Conservation (phyloP, 2,329 filamentous ascomycete genomes). For the Colletotrichum cordylinicola region DNA sequence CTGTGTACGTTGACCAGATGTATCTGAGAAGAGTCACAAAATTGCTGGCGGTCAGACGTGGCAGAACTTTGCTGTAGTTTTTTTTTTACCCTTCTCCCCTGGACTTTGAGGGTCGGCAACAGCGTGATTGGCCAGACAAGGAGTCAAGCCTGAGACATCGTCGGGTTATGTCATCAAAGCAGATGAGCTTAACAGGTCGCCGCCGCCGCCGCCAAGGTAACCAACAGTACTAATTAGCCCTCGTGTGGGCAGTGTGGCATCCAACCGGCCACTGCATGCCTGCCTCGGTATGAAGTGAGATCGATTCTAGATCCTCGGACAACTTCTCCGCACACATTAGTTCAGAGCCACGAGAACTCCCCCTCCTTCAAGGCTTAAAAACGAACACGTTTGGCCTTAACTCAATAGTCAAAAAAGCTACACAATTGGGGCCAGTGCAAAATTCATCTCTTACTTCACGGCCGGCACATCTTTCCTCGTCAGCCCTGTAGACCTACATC, state of each 20-base stretch:
- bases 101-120: background rate
- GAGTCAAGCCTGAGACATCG: background rate
- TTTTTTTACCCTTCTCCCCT: background rate
- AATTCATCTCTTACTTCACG: background rate
- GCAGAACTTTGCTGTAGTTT: conserved; percentile 13
- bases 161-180: background rate
- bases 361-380: background rate
- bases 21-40: conserved; percentile 10
- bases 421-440: background rate
- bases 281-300: background rate
- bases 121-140: background rate
- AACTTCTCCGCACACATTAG: background rate
- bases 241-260: background rate
- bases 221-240: background rate
- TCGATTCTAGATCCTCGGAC: background rate
- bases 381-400: background rate
- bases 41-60: conserved; percentile 8
- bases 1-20: background rate
- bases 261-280: background rate
- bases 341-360: background rate
- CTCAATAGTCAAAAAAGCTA: background rate
- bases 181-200: background rate
- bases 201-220: background rate
- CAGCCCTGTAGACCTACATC: background rate
- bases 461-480: background rate